Evolutionary conservation across 768 basidiomycete species (phyloP), one percentile per base, ranked within the genome.

Genomic region (Lactarius evosmus): DNA sequence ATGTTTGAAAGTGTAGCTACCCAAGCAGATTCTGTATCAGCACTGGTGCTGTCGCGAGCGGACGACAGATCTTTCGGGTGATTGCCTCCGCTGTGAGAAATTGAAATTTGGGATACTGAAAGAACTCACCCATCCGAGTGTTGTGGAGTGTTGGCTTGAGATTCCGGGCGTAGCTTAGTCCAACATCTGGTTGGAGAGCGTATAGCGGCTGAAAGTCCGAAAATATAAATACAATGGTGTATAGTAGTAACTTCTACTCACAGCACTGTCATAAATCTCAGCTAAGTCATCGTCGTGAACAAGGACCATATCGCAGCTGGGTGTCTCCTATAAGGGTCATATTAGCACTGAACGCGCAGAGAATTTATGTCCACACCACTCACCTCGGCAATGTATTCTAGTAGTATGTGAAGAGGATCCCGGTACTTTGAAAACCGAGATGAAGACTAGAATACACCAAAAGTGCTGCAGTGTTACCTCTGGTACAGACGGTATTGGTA

Each of bases 241-340:
- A 16, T 27, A 14, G 6, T 27, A 29, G 50, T 6, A 27, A 25
- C 29, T 29, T 27, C 8, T 2, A 30, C 50, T 51, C 9, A 49
- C 50, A 30, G 11, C 9, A 29, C 50, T 51, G 29, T 51, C 27
- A 8, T 6, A 14, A 50, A 27, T 49, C 9, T n/a, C n/a, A 30
- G 25, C 50, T 25, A 51, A 51, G 50, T 51, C 50, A 51, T 51
- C 50, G 29, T 51, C 50, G 29, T 51, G 50, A 30, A 27, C 50
- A 16, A 27, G 50, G 7, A 29, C 2, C 50, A 51, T 51, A 51
- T 29, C 25, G 50, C 50, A 51, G 41, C 9, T 1, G n/a, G n/a
- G n/a, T 3, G 41, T 8, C 19, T 19, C n/a, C 41, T 41, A n/a
- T n/a, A n/a, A 41, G 41, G 41, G 5, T 41, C 19, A 41, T 41